Evolutionary conservation across 2,329 filamentous ascomycete species (phyloP).

Genomic region (Calycina herbarum): DNA sequence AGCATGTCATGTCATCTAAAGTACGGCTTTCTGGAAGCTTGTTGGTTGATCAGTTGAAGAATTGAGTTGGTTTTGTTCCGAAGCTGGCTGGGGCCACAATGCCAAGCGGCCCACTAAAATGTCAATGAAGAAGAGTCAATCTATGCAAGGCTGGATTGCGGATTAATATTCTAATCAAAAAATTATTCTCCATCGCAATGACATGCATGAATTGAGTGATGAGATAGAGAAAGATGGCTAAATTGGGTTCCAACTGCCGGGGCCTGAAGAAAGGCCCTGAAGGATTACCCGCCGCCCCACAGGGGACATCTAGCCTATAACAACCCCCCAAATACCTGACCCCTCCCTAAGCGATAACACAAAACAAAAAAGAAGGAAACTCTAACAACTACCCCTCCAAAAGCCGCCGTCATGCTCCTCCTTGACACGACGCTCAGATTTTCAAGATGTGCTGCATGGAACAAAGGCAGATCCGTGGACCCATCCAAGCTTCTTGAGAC

Average conservation of each 20-base stretch:
- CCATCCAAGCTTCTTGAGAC: conserved; percentile 10
- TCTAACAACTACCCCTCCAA: background rate
- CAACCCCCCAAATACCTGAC: background rate
- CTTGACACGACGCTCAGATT: background rate
- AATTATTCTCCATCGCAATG: background rate
- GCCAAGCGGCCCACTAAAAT: background rate
- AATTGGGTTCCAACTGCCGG: background rate
- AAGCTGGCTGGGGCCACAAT: background rate
- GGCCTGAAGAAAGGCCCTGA: background rate
- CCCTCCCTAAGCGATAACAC: background rate
- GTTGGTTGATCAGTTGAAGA: background rate
- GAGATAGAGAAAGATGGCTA: background rate
- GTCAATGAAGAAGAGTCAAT: background rate
- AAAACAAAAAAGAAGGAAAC: background rate
- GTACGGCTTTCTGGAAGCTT: background rate
- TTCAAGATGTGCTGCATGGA: background rate
- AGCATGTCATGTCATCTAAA: background rate
- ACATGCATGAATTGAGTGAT: background rate
- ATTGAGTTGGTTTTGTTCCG: background rate
- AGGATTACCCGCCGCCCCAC: background rate
- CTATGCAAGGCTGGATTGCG: no score
- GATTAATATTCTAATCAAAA: background rate
- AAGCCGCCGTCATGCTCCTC: background rate
- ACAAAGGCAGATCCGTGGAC: background rate
- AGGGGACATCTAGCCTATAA: background rate